Percentiles rank a stretch among this genome's conserved stretches.
Conservation (phyloP, 2,329 filamentous ascomycete genomes). For the Lachnellula subtilissima region DNA sequence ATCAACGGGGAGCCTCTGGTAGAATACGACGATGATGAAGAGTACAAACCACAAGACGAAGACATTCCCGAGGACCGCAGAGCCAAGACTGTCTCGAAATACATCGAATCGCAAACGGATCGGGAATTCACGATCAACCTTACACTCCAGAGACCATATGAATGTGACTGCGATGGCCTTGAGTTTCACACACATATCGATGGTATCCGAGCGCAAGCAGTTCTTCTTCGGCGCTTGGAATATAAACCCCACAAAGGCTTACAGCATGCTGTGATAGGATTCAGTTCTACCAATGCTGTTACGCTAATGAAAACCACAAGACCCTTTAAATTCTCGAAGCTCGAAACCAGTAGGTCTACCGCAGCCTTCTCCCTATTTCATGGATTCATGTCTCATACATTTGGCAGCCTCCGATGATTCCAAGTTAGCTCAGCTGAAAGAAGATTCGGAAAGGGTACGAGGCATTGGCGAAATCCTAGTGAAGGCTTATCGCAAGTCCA, state of each 20-base stretch:
- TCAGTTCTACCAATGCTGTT: too few species aligned
- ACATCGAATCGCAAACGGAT: background rate
- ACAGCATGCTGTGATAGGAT: too few species aligned
- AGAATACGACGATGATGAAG: constrained; percentile 1
- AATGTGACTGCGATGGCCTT: background rate
- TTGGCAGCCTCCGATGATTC: background rate
- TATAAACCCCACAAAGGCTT: too few species aligned
- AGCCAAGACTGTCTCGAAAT: background rate
- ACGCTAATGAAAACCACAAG: background rate
- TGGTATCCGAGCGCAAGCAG: background rate
- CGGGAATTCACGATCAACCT: constrained; percentile 2
- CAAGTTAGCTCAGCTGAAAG: background rate
- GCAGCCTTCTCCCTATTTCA: background rate
- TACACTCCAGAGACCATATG: background rate
- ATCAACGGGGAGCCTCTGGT: background rate
- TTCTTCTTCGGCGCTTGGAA: too few species aligned
- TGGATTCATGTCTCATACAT: too few species aligned
- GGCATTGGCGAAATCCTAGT: background rate
- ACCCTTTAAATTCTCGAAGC: background rate
- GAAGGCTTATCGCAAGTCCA: background rate
- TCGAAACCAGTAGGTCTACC: background rate
- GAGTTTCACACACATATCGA: background rate
- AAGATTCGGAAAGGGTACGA: background rate
- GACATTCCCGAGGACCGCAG: too few species aligned
- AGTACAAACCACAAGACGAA: background rate